Base-by-base conservation (phyloP, 1,284 basidiomycete genomes). In the Phellopilus nigrolimitatus region DNA sequence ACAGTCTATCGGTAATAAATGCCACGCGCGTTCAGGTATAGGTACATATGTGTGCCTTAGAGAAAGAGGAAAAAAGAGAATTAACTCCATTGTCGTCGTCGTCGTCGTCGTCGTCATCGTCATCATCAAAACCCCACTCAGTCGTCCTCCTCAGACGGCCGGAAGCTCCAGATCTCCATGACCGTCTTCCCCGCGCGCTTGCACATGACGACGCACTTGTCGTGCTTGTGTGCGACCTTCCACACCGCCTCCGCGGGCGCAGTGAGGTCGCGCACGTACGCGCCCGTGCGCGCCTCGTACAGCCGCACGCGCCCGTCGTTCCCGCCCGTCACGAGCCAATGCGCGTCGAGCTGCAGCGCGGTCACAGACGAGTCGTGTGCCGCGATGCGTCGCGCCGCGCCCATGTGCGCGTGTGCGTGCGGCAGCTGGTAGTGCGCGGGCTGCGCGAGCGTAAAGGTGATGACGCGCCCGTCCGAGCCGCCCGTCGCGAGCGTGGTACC, bases 301-400 rank as follows among this genome's bases (percentile, higher is more conserved):
- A 98, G 69, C 62, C 92, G 83, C 56, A 95, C 93, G 5, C 86
- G 74, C 3, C 95, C 95, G 62, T 98, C 95, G 61, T 93, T 95
- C 24, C 95, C 93, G 38, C 88, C 86, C 22, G 84, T 88, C 37
- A 88, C 79, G 49, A 90, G 72, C 68, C 89, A 92, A 47, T 83
- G 73, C 7, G 83, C 78, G 65, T 94, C 88, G 62, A 95, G 89
- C 67, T 97, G 95, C 10, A 98, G 74, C 19, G 88, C 84, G 0
- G 94, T 95, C 22, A 98, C 91, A 34, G 84, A 87, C 54, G 91
- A 93, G 69, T 94, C 91, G 72, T 98, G 95, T 2, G 91, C 91
- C 0, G 78, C 72, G 56, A 86, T 78, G 19, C 80, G 75, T 60
- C 84, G 79, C 39, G 27, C 72, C 63, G 37, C 71, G 36, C 55